Conservation (phyloP, 345 rosid species). For the Corymbia maculata region DNA sequence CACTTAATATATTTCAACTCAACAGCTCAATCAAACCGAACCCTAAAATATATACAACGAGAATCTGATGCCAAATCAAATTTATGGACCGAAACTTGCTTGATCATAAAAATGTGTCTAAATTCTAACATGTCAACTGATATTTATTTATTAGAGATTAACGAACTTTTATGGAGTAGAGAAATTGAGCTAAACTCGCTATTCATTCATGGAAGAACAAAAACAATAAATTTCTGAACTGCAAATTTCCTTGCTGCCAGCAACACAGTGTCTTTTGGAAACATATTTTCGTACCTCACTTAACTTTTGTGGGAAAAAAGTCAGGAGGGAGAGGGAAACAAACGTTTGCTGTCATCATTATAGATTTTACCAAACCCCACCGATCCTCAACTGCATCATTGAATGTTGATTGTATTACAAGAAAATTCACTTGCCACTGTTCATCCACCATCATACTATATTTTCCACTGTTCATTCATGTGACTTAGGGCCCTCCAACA, state of each 20-base stretch:
- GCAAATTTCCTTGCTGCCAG: neutral
- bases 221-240: neutral
- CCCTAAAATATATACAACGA: neutral
- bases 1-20: neutral
- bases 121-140: neutral
- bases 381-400: neutral
- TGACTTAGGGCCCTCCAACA: neutral
- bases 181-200: neutral
- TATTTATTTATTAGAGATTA: neutral
- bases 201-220: neutral
- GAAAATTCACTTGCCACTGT: neutral
- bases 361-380: neutral
- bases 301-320: neutral
- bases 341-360: neutral
- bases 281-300: neutral
- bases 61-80: neutral
- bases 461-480: neutral
- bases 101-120: neutral
- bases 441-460: neutral
- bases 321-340: neutral
- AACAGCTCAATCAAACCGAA: accelerated
- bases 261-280: neutral
- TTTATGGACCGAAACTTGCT: neutral
- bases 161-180: neutral
- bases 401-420: neutral